Evolutionary conservation across 148 eudicot genomes (phyloP).

Genomic region (Nepenthes gracilis): DNA sequence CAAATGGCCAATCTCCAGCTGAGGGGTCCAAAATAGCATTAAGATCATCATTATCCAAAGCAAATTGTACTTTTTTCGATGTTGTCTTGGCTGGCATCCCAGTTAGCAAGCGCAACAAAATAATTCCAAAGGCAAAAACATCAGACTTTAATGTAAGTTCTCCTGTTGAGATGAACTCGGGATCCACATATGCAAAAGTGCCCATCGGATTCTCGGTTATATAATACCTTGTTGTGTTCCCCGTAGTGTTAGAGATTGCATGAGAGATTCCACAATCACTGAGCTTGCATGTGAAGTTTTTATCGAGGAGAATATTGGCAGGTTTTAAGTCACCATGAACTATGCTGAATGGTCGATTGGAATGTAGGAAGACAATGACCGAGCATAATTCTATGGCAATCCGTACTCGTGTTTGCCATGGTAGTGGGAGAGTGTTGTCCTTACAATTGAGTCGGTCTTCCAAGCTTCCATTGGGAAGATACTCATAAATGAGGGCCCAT

Average conservation of each 20-base stretch:
- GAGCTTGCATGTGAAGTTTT: slow-evolving; percentile 50
- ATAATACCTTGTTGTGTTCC: slow-evolving; percentile 10
- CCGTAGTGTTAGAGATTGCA: slow-evolving; percentile 15
- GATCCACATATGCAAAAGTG: slow-evolving; percentile 38
- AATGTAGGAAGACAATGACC: slow-evolving; percentile 68
- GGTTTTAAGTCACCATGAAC: slow-evolving; percentile 62
- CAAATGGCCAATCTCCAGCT: slow-evolving; percentile 88
- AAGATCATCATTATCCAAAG: slow-evolving; percentile 38
- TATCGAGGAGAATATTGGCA: slow-evolving; percentile 47
- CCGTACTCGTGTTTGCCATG: slow-evolving; percentile 72
- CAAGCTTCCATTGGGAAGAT: slow-evolving; percentile 71
- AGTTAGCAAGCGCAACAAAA: slow-evolving; percentile 48
- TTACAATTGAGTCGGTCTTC: slow-evolving; percentile 62
- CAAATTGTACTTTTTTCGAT: slow-evolving; percentile 36
- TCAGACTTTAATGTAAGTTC: slow-evolving; percentile 52
- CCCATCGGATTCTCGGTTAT: no score
- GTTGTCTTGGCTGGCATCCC: slow-evolving; percentile 40
- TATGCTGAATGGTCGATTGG: slow-evolving; percentile 41
- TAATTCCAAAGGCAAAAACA: slow-evolving; percentile 68
- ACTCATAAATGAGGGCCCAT: slow-evolving; percentile 52
- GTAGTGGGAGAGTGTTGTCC: slow-evolving; percentile 47
- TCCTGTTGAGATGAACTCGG: slow-evolving; percentile 41
- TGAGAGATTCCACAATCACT: slow-evolving; percentile 43
- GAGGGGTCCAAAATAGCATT: slow-evolving; percentile 51
- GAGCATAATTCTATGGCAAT: slow-evolving; percentile 76